A percentile compares a stretch with the other conserved stretches of the same genome.
Evolutionary conservation across 164 flowering plant genomes (phyloP).

Genomic region (Magnolia sinica): DNA sequence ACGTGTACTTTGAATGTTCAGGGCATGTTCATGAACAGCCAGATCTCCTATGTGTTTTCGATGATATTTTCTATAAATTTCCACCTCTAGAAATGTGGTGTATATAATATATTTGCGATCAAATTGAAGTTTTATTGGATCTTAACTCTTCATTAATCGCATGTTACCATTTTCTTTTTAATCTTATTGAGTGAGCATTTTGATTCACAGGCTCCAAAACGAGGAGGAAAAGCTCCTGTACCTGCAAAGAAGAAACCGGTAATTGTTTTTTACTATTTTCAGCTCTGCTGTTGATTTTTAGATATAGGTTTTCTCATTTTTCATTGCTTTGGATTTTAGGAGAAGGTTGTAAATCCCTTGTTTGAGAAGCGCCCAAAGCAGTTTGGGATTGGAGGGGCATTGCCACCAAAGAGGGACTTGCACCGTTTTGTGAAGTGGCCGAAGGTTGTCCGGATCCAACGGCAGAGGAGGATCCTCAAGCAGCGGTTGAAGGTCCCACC

Average conservation of each 20-base stretch:
- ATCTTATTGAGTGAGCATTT: no score
- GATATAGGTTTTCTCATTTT: not conserved
- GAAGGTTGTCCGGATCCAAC: constrained; percentile 27
- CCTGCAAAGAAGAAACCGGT: constrained; percentile 27
- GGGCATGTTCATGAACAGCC: no score
- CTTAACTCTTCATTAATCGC: no score
- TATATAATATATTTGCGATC: no score
- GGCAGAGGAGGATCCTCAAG: constrained; percentile 34
- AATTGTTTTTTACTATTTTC: not conserved
- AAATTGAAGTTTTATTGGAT: no score
- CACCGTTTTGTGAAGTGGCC: constrained; percentile 34
- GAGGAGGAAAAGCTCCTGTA: constrained; percentile 24
- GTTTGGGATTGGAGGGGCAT: constrained; percentile 42
- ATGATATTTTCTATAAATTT: no score
- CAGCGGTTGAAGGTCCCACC: constrained; percentile 33
- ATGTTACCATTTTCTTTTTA: no score
- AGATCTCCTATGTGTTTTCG: no score
- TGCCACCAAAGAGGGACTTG: constrained; percentile 43
- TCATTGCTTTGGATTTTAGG: constrained; percentile 15
- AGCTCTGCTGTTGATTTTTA: not conserved
- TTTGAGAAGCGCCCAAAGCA: constrained; percentile 45
- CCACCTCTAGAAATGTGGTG: no score
- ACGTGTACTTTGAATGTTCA: no score
- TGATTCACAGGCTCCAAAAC: constrained; percentile 25
- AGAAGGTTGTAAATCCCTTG: constrained; percentile 40